These are phyloP conservation scores for Pseudogymnoascus sp. DNA, from an alignment of 2,329 filamentous ascomycete genomes.

Conservation along the genomic window DNA sequence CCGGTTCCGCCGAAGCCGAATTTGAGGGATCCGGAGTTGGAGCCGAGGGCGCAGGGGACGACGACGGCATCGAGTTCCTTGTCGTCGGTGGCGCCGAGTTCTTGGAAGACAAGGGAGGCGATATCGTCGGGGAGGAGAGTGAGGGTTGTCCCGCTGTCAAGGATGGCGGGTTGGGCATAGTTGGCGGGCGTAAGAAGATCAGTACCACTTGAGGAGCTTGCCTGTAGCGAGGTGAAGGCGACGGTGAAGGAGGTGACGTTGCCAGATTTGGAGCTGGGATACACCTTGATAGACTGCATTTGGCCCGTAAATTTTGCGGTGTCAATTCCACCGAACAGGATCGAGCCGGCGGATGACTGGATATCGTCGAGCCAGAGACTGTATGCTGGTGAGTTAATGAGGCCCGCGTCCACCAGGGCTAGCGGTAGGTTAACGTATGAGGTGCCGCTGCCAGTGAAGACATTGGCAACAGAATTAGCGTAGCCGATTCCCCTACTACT, in stretches of 20 bases:
- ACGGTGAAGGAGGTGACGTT: conserved; percentile 27
- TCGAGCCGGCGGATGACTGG: conserved; percentile 28
- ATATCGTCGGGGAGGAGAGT: conserved; percentile 56
- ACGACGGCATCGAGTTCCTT: conserved; percentile 37
- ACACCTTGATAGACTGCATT: conserved; percentile 28
- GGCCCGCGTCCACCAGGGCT: conserved; percentile 34
- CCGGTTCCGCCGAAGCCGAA: conserved; percentile 42
- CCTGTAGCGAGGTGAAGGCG: conserved; percentile 28
- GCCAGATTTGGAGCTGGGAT: conserved; percentile 16
- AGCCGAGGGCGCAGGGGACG: conserved; percentile 39
- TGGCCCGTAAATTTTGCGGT: conserved; percentile 38
- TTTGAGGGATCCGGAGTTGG: conserved; percentile 36
- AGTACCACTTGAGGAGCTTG: conserved; percentile 22
- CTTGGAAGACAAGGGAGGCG: conserved; percentile 37
- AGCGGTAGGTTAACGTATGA: conserved; percentile 28
- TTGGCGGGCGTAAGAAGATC: conserved; percentile 21
- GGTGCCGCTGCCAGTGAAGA: conserved; percentile 35
- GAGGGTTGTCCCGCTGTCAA: conserved; percentile 61
- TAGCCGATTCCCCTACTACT: conserved; percentile 48
- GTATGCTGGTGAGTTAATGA: conserved; percentile 37
- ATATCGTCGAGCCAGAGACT: conserved; percentile 33
- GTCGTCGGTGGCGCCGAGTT: conserved; percentile 41
- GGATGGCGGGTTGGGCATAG: conserved; percentile 42
- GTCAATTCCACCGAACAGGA: conserved; percentile 41
- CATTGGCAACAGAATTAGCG: conserved; percentile 36